phyloP scores from a whole-genome alignment of 2,329 filamentous ascomycete genomes.

The Fusarium oxysporum region DNA sequence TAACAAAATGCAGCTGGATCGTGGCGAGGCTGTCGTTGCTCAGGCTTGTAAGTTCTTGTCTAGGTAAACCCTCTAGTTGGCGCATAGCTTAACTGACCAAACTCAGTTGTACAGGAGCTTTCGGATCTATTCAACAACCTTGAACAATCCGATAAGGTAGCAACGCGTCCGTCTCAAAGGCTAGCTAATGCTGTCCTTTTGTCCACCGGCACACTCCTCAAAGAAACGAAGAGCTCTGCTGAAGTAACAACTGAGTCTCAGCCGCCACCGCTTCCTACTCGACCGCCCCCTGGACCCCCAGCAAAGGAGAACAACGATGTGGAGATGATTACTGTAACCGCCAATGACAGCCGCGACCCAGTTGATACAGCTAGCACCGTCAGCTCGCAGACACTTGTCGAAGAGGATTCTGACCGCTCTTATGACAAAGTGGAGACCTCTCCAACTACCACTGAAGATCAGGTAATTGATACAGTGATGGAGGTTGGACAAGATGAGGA shows the following conservation, averaged over 20 bases:
- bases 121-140: conserved; percentile 77
- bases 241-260: conserved; percentile 41
- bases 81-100: conserved; percentile 46
- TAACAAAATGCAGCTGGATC: conserved; percentile 61
- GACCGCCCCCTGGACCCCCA: conserved; percentile 57
- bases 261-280: conserved; percentile 63
- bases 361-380: conserved; percentile 58
- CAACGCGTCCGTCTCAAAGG: conserved; percentile 78
- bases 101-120: conserved; percentile 78
- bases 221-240: conserved; percentile 45
- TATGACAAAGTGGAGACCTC: conserved; percentile 50
- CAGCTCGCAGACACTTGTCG: conserved; percentile 66
- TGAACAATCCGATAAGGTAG: conserved; percentile 69
- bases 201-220: conserved; percentile 56
- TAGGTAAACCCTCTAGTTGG: not conserved
- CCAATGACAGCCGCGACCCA: conserved; percentile 46
- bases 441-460: conserved; percentile 28
- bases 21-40: conserved; percentile 71
- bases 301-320: conserved; percentile 47
- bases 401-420: conserved; percentile 52
- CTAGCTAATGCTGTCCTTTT: conserved; percentile 84
- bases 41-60: conserved; percentile 77
- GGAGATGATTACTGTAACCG: conserved; percentile 50
- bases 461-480: conserved; percentile 44
- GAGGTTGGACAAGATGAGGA: conserved; percentile 29